Base-by-base conservation (phyloP, 768 basidiomycete genomes). In the Cystobasidium tubakii region DNA sequence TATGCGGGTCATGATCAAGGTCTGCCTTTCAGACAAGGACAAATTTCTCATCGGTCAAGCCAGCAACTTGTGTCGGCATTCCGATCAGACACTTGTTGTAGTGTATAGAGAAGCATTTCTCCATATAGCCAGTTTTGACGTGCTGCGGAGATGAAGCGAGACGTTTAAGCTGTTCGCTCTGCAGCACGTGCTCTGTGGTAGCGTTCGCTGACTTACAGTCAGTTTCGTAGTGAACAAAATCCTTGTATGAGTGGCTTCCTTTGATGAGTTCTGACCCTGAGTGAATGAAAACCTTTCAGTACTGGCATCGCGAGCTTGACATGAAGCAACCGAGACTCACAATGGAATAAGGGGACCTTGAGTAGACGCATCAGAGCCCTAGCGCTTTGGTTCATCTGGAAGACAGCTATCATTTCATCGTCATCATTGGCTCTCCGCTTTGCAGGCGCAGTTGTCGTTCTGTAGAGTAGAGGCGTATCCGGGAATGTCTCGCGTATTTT, bases 331-430 rank as follows among this genome's bases (percentile, higher is more conserved):
- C 4, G 25, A 13, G 10, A 65, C 63, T 39, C 25, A 65, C 69
- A 71, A 31, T 71, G 29, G 55, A 71, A 71, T 12, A 71, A 7
- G 21, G 69, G 69, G 21, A 71, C 43, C 33, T 43, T 43, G 29
- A 71, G 55, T 9, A 57, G 10, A 10, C 21, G 19, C 69, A 71
- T 71, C 21, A 71, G 21, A 31, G 69, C 69, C 9, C 36, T 4
- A n/a, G 69, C 53, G 54, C 69, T 71, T 34, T 71, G 53, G 39
- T 71, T 71, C 17, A 71, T n/a, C 34, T 71, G 54, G 55, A 57
- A 71, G 27, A 71, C 55, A n/a, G 54, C 29, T 4, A 71, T 71
- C 31, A 46, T 53, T 27, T 71, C 69, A 12, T 71, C 69, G 36
- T 71, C 69, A 10, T 46, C 39, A 7, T 27, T 39, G 13, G 27